Conservation (phyloP, 2,329 filamentous ascomycete species). For the Cercospora beticola region DNA sequence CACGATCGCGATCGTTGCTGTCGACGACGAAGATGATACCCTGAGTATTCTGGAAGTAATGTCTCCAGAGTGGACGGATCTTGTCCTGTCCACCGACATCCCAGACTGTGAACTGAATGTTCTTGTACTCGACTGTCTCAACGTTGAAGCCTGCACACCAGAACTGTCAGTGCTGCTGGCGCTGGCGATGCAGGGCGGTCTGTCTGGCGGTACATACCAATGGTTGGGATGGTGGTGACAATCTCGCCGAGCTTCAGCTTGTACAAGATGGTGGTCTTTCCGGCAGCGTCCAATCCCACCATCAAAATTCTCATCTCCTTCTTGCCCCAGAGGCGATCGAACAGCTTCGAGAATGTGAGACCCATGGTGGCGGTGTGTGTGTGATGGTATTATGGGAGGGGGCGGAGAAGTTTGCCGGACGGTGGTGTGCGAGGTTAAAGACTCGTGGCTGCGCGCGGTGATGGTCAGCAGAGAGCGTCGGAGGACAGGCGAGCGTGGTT, state of each 20-base stretch:
- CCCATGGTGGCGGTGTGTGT: constrained; percentile 71
- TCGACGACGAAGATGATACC: constrained; percentile 98
- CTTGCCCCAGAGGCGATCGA: constrained; percentile 98
- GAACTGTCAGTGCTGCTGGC: constrained; percentile 14
- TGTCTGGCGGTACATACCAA: constrained; percentile 55
- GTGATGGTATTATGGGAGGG: constrained; percentile 10
- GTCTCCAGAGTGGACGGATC: constrained; percentile 94
- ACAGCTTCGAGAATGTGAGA: constrained; percentile 89
- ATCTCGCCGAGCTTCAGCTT: constrained; percentile 98
- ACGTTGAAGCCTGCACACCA: constrained; percentile 76
- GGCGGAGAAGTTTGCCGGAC: background rate
- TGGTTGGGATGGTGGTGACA: constrained; percentile 96
- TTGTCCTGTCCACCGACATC: constrained; percentile 99
- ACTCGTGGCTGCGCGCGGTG: background rate
- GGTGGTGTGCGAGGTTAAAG: background rate
- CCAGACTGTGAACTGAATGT: constrained; percentile 99
- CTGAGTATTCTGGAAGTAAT: constrained; percentile 95
- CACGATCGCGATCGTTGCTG: constrained; percentile 84
- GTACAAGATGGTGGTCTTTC: constrained; percentile 99
- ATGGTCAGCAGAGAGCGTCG: constrained; percentile 1
- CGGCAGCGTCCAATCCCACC: constrained; percentile 94
- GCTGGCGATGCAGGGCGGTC: background rate
- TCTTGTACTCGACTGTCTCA: constrained; percentile 98
- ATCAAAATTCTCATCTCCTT: constrained; percentile 99
- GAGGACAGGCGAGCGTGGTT: background rate